Evolutionary conservation across 305 asterid genomes (phyloP).

Genomic region (Stenogyne calaminthoides): DNA sequence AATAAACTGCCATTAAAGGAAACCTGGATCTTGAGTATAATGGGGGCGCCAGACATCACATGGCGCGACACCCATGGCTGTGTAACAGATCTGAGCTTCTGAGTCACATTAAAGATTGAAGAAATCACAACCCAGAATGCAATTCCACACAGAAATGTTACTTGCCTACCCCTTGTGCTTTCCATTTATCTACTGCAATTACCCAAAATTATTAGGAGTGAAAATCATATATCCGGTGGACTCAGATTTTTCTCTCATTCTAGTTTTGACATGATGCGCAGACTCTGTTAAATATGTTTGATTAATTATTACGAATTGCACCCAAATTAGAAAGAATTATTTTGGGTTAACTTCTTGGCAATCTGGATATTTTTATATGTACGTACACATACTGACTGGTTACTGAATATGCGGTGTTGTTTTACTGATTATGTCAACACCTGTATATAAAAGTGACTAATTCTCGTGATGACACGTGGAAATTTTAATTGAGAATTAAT

Average conservation of each 20-base stretch:
- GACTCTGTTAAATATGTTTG: too few species aligned
- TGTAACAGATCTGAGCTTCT: slow-evolving; percentile 66
- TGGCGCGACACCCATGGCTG: slow-evolving; percentile 64
- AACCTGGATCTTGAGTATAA: slow-evolving; percentile 74
- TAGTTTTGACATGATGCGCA: too few species aligned
- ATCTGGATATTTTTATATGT: not conserved
- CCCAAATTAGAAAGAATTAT: not conserved
- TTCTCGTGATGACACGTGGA: too few species aligned
- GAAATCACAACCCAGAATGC: slow-evolving; percentile 66
- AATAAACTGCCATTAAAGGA: not conserved
- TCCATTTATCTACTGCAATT: slow-evolving; percentile 44
- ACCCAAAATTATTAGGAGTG: not conserved
- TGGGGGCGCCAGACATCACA: slow-evolving; percentile 58
- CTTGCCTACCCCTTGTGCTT: slow-evolving; percentile 53
- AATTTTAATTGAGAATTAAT: too few species aligned
- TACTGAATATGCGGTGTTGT: not conserved
- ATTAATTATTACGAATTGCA: too few species aligned
- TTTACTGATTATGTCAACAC: not conserved
- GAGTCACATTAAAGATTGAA: slow-evolving; percentile 57
- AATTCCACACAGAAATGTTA: slow-evolving; percentile 50
- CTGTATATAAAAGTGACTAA: too few species aligned
- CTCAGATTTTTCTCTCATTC: not conserved
- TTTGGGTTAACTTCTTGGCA: not conserved
- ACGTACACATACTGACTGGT: not conserved
- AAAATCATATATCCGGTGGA: not conserved